These are phyloP conservation scores for Cercospora sojina DNA, from an alignment of 2,329 filamentous ascomycete species.

Conservation along the genomic window DNA sequence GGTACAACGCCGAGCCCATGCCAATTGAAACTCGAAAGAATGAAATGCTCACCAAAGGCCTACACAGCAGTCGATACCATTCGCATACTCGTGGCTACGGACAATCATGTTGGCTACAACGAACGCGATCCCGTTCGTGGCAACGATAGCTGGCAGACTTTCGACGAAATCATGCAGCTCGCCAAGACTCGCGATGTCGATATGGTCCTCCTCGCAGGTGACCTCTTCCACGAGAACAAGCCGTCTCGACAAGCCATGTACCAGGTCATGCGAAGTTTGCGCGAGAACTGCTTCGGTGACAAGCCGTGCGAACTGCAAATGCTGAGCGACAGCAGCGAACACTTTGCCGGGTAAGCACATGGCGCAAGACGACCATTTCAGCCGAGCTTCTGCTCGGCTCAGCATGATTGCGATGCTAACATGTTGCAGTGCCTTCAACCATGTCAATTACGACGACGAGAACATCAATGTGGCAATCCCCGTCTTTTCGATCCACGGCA, in stretches of 20 bases:
- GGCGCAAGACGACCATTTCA: not conserved
- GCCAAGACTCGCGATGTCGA: conserved; percentile 88
- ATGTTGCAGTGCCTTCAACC: conserved; percentile 65
- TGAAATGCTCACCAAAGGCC: conserved; percentile 12
- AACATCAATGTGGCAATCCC: conserved; percentile 97
- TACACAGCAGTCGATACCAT: conserved; percentile 74
- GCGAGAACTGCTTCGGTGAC: conserved; percentile 90
- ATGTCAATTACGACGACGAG: conserved; percentile 96
- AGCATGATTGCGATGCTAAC: conserved; percentile 14
- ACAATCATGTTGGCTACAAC: conserved; percentile 96
- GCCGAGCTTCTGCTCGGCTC: not conserved
- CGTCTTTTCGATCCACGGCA: conserved; percentile 97
- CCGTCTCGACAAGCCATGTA: conserved; percentile 94
- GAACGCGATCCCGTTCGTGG: conserved; percentile 92
- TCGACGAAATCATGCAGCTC: conserved; percentile 90
- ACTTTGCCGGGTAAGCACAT: conserved; percentile 59
- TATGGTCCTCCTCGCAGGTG: conserved; percentile 92
- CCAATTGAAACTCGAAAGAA: conserved; percentile 7
- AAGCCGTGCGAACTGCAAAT: conserved; percentile 95
- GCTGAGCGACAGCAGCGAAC: conserved; percentile 85
- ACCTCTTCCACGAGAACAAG: conserved; percentile 97
- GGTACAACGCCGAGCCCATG: conserved; percentile 9
- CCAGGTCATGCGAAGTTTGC: conserved; percentile 91
- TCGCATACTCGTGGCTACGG: conserved; percentile 87
- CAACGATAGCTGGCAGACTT: conserved; percentile 94